Conservation (phyloP, 805 yeast genomes). For the Starmerella tilneyi region DNA sequence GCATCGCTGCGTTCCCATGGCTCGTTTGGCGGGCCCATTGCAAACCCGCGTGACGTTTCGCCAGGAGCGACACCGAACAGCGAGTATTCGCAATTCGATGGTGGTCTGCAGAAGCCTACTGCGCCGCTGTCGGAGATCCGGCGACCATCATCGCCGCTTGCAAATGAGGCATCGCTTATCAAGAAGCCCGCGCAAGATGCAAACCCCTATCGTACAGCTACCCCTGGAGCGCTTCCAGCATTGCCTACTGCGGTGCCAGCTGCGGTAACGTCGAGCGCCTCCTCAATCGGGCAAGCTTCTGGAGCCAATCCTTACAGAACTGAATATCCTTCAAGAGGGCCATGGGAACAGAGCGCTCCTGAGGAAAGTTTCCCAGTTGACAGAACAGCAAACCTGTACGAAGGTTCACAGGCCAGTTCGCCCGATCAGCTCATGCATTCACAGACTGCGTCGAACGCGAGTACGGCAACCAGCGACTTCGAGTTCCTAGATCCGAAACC, state of each 20-base stretch:
- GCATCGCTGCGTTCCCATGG: neutral
- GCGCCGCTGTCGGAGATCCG: neutral
- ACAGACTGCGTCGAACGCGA: slow-evolving; percentile 4
- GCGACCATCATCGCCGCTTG: slow-evolving; percentile 6
- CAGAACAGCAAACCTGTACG: neutral
- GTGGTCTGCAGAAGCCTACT: neutral
- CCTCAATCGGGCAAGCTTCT: no score
- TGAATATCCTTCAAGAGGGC: no score
- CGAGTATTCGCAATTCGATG: slow-evolving; percentile 2
- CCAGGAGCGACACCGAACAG: slow-evolving; percentile 1
- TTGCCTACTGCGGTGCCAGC: neutral
- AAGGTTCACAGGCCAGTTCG: neutral
- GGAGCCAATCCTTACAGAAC: no score
- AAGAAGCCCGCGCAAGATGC: neutral
- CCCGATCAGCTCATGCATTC: slow-evolving; percentile 3
- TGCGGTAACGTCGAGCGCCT: no score
- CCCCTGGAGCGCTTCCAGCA: neutral
- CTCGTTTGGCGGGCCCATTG: neutral
- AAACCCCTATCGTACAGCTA: neutral
- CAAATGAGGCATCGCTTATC: neutral
- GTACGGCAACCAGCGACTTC: slow-evolving; percentile 8
- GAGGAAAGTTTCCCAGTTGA: no score
- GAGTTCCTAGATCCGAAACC: slow-evolving; percentile 2
- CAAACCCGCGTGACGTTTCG: neutral
- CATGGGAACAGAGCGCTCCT: no score